Percentiles rank a stretch among this genome's conserved stretches.
These are phyloP conservation scores for Calycina herbarum DNA, from an alignment of 2,329 filamentous ascomycete species.

Conservation along the genomic window DNA sequence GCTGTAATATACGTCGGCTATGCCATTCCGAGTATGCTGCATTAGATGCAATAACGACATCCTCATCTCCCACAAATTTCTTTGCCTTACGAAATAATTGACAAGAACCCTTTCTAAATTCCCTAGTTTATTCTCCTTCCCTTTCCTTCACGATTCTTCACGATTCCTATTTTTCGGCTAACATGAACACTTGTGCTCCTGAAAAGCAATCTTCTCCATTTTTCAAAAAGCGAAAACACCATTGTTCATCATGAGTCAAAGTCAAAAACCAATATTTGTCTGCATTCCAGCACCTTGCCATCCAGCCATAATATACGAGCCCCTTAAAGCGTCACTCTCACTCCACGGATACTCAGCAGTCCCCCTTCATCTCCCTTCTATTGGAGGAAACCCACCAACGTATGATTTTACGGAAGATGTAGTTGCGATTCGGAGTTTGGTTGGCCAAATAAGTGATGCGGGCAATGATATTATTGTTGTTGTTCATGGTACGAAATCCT, in stretches of 20 bases:
- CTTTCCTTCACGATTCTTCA: neutral
- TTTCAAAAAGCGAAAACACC: conserved; percentile 11
- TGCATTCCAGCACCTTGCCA: conserved; percentile 44
- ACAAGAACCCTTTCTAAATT: neutral
- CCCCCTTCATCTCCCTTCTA: conserved; percentile 40
- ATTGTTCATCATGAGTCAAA: conserved; percentile 23
- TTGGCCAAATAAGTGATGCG: conserved; percentile 37
- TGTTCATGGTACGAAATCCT: conserved; percentile 19
- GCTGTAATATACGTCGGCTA: conserved; percentile 1
- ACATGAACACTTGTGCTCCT: neutral
- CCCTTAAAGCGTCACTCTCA: conserved; percentile 38
- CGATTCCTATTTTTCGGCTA: neutral
- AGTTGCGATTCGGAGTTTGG: conserved; percentile 38
- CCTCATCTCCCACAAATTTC: neutral
- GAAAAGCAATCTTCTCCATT: conserved; percentile 4
- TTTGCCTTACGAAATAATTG: neutral
- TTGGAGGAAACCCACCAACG: conserved; percentile 35
- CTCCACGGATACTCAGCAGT: conserved; percentile 37
- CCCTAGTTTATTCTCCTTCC: neutral
- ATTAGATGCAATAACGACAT: neutral
- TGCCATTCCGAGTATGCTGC: neutral
- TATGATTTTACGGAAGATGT: conserved; percentile 43
- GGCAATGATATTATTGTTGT: conserved; percentile 36
- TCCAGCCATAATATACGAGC: conserved; percentile 39
- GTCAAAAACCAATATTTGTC: conserved; percentile 39